Base-by-base conservation (phyloP, 805 yeast genomes). In the Saccharomyces cerevisiae region DNA sequence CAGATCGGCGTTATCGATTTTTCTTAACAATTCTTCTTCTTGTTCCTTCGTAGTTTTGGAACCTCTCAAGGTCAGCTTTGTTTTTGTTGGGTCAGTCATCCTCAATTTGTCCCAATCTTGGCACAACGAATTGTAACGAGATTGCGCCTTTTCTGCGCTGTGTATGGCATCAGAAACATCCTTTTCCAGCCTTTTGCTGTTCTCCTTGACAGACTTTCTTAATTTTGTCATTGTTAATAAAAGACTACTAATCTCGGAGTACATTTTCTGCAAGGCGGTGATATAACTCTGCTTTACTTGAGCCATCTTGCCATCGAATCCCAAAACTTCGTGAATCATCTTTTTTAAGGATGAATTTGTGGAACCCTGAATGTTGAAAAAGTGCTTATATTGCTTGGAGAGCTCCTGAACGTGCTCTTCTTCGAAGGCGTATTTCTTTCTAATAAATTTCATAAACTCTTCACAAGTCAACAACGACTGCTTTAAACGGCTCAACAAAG, bases 121-220 rank as follows among this genome's bases (percentile, higher is more conserved):
- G 64, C 97, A 89, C 27, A 90, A 72, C 52, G 87, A 83, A 64
- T 80, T 81, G 68, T 94, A 92, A 67, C 82, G 83, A 36, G 73
- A 61, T 69, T 87, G 88, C 14, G 97, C 95, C 79, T 92, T 92
- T 59, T 89, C 96, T 1, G 96, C 97, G 47, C 81, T 79, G 53
- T 76, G 74, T 50, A 90, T 91, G 6, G 96, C 83, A 54, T 94
- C 98, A 11, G 76, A 65, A 36, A 90, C 91, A 55, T 86, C 95
- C 65, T 87, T 89, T 66, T 94, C 99, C 61, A 84, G 80, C 50
- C 87, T 77, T 63, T 81, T 78, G 47, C 90, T 89, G 54, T 87
- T 87, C 49, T 94, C 98, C 68, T 94, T 94, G 52, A 83, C 73
- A 32, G 77, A 61, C 68, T 91, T 94, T 60, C 99, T 79, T 57